phyloP scores from a whole-genome alignment of 2,329 filamentous ascomycete genomes.

The Xylariaceae sp. region DNA sequence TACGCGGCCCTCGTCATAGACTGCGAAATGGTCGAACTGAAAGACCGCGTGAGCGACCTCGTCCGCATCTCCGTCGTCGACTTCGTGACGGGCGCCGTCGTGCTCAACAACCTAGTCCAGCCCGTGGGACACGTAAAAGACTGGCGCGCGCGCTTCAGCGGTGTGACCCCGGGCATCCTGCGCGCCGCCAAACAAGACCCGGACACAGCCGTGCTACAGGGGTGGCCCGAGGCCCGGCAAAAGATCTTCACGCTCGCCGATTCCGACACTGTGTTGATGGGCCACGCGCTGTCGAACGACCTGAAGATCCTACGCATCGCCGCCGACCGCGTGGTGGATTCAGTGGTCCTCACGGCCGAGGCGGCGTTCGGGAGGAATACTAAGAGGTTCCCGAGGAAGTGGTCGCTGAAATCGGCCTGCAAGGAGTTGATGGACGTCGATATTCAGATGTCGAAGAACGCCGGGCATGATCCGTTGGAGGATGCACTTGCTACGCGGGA shows the following conservation, averaged over 20 bases:
- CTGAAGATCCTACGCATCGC: conserved; percentile 51
- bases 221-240: conserved; percentile 52
- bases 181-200: conserved; percentile 34
- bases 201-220: conserved; percentile 40
- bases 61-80: conserved; percentile 46
- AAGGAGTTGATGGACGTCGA: conserved; percentile 44
- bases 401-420: conserved; percentile 47
- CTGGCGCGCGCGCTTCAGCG: conserved; percentile 48
- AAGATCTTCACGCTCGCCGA: conserved; percentile 52
- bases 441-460: conserved; percentile 45
- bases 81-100: conserved; percentile 52
- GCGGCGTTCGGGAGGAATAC: conserved; percentile 37
- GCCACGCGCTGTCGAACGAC: conserved; percentile 55
- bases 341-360: conserved; percentile 48
- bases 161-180: conserved; percentile 47
- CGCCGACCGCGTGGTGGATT: conserved; percentile 53
- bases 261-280: conserved; percentile 53
- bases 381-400: conserved; percentile 32
- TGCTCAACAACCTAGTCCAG: conserved; percentile 52
- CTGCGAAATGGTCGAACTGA: conserved; percentile 55
- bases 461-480: conserved; percentile 56
- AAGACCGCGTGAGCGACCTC: conserved; percentile 27
- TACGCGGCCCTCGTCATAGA: conserved; percentile 51
- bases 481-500: conserved; percentile 58
- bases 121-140: conserved; percentile 43